phyloP scores from a whole-genome alignment of 352 stramenopile species.

The Phytophthora boehmeriae region DNA sequence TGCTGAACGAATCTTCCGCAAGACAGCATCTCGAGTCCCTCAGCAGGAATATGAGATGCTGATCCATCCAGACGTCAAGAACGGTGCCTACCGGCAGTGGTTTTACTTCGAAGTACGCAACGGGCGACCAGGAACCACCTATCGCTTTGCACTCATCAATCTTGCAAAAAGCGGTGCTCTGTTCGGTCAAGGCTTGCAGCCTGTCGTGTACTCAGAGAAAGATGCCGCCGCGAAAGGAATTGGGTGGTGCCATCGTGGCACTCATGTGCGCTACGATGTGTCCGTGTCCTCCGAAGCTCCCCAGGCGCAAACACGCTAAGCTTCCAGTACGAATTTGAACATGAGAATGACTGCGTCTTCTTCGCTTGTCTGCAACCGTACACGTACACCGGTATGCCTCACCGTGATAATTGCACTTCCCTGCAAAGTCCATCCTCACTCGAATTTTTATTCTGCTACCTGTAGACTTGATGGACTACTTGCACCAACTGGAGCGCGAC shows the following conservation, averaged over 20 bases:
- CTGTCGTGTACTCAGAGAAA: constrained; percentile 76
- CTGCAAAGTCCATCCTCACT: not conserved
- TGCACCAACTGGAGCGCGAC: constrained; percentile 66
- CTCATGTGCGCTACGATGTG: constrained; percentile 66
- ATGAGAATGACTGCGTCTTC: constrained; percentile 75
- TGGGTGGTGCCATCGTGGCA: constrained; percentile 70
- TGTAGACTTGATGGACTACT: constrained; percentile 74
- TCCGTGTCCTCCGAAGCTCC: constrained; percentile 38
- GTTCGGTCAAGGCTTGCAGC: constrained; percentile 82
- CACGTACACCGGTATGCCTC: constrained; percentile 75
- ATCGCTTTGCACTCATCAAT: constrained; percentile 83
- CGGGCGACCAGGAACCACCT: constrained; percentile 42
- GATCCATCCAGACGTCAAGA: constrained; percentile 82
- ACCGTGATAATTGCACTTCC: not conserved
- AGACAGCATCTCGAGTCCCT: constrained; percentile 3
- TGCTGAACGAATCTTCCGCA: constrained; percentile 63
- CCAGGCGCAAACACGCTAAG: constrained; percentile 58
- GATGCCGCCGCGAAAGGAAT: constrained; percentile 43
- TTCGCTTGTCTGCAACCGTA: constrained; percentile 89
- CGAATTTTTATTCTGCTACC: not conserved
- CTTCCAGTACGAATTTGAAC: constrained; percentile 77
- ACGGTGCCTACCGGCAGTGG: constrained; percentile 88
- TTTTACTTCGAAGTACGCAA: constrained; percentile 91
- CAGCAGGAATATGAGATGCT: constrained; percentile 76
- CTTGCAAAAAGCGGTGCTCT: constrained; percentile 83